Conservation (phyloP, 1,139 yeast genomes). For the Pneumocystis sp. region DNA sequence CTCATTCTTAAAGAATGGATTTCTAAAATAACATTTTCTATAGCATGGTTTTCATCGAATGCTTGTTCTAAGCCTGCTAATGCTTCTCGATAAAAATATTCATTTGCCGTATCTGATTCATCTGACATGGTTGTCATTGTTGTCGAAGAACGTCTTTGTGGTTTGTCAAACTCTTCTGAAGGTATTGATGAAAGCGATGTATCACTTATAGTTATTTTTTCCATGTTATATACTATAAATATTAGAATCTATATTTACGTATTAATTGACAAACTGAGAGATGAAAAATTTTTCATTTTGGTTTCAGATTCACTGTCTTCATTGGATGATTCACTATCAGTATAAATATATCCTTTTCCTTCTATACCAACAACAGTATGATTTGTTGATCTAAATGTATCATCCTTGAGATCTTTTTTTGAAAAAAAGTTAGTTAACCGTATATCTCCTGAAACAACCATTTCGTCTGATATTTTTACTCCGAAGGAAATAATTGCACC, state of each 20-base stretch:
- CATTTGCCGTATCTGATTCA: conserved; percentile 35
- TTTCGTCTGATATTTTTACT: conserved; percentile 43
- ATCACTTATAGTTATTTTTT: conserved; percentile 57
- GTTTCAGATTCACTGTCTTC: conserved; percentile 28
- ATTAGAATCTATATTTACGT: background rate
- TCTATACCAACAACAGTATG: conserved; percentile 39
- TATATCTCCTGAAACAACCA: conserved; percentile 17
- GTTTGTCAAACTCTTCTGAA: conserved; percentile 16
- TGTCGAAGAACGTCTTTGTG: conserved; percentile 8
- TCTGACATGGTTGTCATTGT: conserved; percentile 12
- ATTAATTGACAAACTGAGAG: conserved; percentile 2
- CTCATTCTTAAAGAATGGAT: conserved; percentile 92
- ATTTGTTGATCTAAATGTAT: conserved; percentile 20
- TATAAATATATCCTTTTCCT: conserved; percentile 47
- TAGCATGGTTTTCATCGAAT: conserved; percentile 76
- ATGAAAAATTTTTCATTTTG: conserved; percentile 16
- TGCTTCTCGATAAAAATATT: conserved; percentile 64
- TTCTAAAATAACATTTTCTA: conserved; percentile 84
- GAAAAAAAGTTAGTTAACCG: conserved; percentile 14
- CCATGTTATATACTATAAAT: conserved; percentile 43
- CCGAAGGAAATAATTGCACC: conserved; percentile 71
- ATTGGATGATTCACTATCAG: conserved; percentile 24
- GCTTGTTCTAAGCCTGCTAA: conserved; percentile 88
- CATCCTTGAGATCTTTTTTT: conserved; percentile 21
- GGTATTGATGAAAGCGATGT: conserved; percentile 49